phyloP scores from a whole-genome alignment of 441 rosid genomes.

The Croton laevigatus region DNA sequence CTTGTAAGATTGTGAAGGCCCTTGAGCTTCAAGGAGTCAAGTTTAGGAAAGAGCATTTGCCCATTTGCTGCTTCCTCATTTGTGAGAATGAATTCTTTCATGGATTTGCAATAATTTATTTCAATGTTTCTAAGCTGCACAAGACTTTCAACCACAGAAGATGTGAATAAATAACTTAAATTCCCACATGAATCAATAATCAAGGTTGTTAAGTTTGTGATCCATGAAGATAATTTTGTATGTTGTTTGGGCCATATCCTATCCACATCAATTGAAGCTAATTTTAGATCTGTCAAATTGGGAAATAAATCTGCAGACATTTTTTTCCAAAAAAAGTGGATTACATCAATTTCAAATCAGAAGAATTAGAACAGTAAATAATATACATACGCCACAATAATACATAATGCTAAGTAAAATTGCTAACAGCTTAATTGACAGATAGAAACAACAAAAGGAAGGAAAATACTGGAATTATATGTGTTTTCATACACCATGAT shows the following conservation, averaged over 20 bases:
- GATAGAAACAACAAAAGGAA: too few relatives aligned
- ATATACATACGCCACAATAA: background rate
- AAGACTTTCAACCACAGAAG: slow-evolving; percentile 7
- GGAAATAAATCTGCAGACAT: slow-evolving; percentile 3
- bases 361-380: too few relatives aligned
- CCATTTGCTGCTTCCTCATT: background rate
- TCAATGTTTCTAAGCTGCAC: slow-evolving; percentile 6
- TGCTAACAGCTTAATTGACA: too few relatives aligned
- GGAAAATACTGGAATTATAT: too few relatives aligned
- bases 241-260: slow-evolving; percentile 8
- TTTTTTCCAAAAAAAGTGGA: too few relatives aligned
- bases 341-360: too few relatives aligned
- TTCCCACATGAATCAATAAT: background rate
- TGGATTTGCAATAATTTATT: background rate
- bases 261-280: background rate
- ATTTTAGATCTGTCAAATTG: too few relatives aligned
- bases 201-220: slow-evolving; percentile 5
- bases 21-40: background rate
- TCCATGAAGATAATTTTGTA: background rate
- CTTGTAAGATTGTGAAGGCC: slow-evolving; percentile 19
- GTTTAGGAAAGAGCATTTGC: background rate
- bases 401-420: too few relatives aligned
- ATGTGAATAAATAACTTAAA: background rate
- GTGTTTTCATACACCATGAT: too few relatives aligned
- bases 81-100: slow-evolving; percentile 6